Percentiles rank a stretch among this genome's conserved stretches.
These are phyloP conservation scores for Nemania sp. DNA, from an alignment of 2,329 filamentous ascomycete species.

Conservation along the genomic window DNA sequence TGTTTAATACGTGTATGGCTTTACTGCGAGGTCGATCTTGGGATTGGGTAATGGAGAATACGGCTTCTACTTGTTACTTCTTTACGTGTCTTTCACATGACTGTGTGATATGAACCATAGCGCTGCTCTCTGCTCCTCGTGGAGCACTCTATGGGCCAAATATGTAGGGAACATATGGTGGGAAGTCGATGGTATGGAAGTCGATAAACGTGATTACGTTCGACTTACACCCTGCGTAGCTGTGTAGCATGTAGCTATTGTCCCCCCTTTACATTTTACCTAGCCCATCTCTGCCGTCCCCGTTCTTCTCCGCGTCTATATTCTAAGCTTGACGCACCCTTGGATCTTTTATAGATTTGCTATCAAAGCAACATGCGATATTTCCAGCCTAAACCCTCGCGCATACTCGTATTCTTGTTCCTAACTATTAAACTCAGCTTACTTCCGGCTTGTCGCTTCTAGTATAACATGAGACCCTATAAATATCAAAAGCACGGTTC, in stretches of 20 bases:
- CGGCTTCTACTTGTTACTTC: not conserved
- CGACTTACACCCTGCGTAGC: not conserved
- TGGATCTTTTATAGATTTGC: not conserved
- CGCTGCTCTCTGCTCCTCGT: not conserved
- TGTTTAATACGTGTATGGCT: constrained; percentile 4
- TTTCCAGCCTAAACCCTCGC: too few species aligned
- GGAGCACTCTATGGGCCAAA: not conserved
- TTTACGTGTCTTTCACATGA: not conserved
- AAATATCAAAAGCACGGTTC: not conserved
- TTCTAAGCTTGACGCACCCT: not conserved
- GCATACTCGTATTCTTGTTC: not conserved
- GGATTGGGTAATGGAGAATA: constrained; percentile 31
- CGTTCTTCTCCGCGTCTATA: not conserved
- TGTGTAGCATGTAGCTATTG: not conserved
- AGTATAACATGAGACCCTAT: not conserved
- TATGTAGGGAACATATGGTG: not conserved
- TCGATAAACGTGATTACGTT: not conserved
- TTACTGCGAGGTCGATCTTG: constrained; percentile 6
- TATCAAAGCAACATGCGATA: not conserved
- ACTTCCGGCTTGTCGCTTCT: not conserved
- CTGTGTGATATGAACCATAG: not conserved
- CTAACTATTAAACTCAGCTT: not conserved
- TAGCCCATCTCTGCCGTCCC: not conserved
- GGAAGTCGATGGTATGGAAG: not conserved
- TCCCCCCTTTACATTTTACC: not conserved